Percentiles rank a stretch among this genome's conserved stretches.
Conservation (phyloP, 1,284 basidiomycete species). For the Dichomitus squalens region DNA sequence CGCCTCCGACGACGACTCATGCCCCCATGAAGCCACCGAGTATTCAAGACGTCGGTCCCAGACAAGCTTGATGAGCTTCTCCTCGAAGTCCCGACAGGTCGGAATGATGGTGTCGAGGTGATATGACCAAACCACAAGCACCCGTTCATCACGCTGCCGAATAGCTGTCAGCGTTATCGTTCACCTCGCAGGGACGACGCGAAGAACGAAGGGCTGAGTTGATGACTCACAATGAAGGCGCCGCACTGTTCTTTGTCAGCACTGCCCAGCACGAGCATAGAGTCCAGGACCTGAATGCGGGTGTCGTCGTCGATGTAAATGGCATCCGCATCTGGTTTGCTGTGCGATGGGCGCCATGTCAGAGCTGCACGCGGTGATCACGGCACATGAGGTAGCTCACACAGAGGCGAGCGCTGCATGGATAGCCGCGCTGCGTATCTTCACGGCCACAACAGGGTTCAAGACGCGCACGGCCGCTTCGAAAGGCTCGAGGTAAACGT, state of each 20-base stretch:
- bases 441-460: slow-evolving; percentile 84
- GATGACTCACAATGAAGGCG: slow-evolving; percentile 69
- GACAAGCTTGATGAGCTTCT: slow-evolving; percentile 79
- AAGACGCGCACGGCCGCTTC: slow-evolving; percentile 71
- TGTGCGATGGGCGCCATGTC: slow-evolving; percentile 27
- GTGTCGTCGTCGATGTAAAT: slow-evolving; percentile 60
- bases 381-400: slow-evolving; percentile 45
- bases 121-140: slow-evolving; percentile 79
- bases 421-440: slow-evolving; percentile 76
- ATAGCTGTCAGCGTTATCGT: background rate
- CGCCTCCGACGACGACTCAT: slow-evolving; percentile 38
- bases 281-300: slow-evolving; percentile 69
- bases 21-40: slow-evolving; percentile 37
- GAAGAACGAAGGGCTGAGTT: background rate
- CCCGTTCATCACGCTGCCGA: slow-evolving; percentile 67
- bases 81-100: slow-evolving; percentile 66
- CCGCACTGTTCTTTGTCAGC: slow-evolving; percentile 84
- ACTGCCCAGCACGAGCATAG: slow-evolving; percentile 59
- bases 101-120: slow-evolving; percentile 71
- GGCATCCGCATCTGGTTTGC: slow-evolving; percentile 50
- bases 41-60: slow-evolving; percentile 61
- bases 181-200: background rate
- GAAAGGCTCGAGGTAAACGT: slow-evolving; percentile 60
- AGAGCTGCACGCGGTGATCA: background rate
- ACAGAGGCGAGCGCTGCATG: slow-evolving; percentile 72